Conservation (phyloP, 2,329 filamentous ascomycete genomes). For the Emmonsia crescens region DNA sequence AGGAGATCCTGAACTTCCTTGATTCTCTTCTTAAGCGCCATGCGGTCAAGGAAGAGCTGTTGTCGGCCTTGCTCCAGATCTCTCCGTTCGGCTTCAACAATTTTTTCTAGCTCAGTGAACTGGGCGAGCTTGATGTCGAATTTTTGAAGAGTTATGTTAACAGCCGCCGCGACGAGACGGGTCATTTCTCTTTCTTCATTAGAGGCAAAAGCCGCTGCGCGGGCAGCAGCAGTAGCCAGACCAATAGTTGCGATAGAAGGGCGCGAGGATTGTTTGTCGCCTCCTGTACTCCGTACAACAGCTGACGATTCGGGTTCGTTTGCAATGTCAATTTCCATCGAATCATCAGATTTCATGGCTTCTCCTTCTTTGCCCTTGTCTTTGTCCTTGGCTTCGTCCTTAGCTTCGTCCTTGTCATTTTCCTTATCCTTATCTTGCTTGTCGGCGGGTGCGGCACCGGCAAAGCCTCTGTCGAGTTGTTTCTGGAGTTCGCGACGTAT, state of each 20-base stretch:
- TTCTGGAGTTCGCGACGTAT: slow-evolving; percentile 70
- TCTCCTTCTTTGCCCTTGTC: slow-evolving; percentile 40
- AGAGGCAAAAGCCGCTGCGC: slow-evolving; percentile 77
- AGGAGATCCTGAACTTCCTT: slow-evolving; percentile 69
- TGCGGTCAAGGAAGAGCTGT: slow-evolving; percentile 82
- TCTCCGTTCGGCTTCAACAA: slow-evolving; percentile 81
- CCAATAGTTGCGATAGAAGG: slow-evolving; percentile 61
- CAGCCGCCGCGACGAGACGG: slow-evolving; percentile 77
- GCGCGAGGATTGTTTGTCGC: slow-evolving; percentile 37
- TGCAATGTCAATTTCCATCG: slow-evolving; percentile 46
- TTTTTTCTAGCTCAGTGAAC: slow-evolving; percentile 90
- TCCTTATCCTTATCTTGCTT: slow-evolving; percentile 43
- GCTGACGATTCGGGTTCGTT: slow-evolving; percentile 21
- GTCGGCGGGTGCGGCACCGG: slow-evolving; percentile 42
- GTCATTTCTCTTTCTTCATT: slow-evolving; percentile 97
- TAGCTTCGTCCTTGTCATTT: slow-evolving; percentile 42
- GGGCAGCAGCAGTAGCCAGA: slow-evolving; percentile 73
- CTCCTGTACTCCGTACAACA: slow-evolving; percentile 37
- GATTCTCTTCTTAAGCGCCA: slow-evolving; percentile 81
- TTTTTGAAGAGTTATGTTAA: slow-evolving; percentile 91
- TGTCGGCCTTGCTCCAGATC: slow-evolving; percentile 87
- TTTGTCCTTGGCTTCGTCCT: slow-evolving; percentile 38
- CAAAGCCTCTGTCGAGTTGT: slow-evolving; percentile 56
- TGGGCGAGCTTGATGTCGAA: slow-evolving; percentile 91
- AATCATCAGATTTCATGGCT: slow-evolving; percentile 43